phyloP scores from a whole-genome alignment of 2,329 filamentous ascomycete genomes.

The Epichloe typhina region DNA sequence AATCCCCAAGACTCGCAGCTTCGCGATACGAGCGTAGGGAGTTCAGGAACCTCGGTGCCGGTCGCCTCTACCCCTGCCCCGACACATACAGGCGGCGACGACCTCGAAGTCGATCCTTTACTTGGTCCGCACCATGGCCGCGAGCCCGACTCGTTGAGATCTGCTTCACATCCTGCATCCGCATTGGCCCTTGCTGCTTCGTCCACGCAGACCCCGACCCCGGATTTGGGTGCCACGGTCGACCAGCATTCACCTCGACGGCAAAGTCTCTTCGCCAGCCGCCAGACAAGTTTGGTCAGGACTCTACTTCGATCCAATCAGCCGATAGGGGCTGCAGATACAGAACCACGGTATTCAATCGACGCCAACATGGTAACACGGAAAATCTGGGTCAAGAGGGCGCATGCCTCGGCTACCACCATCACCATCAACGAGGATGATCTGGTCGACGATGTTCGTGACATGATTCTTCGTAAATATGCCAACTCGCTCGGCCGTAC shows the following conservation, averaged over 20 bases:
- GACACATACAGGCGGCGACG: slow-evolving; percentile 10
- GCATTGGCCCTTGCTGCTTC: slow-evolving; percentile 8
- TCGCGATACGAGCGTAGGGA: background rate
- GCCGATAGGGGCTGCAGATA: slow-evolving; percentile 9
- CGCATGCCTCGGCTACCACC: slow-evolving; percentile 72
- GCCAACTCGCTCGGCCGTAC: slow-evolving; percentile 78
- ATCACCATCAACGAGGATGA: slow-evolving; percentile 79
- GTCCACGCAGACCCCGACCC: background rate
- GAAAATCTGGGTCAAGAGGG: slow-evolving; percentile 92
- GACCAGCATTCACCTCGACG: slow-evolving; percentile 12
- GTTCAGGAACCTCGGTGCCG: slow-evolving; percentile 1
- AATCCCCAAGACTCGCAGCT: background rate
- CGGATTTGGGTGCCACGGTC: slow-evolving; percentile 11
- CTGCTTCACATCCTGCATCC: slow-evolving; percentile 13
- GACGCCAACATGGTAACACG: slow-evolving; percentile 46
- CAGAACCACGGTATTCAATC: slow-evolving; percentile 19
- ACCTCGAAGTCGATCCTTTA: slow-evolving; percentile 6
- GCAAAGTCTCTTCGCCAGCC: slow-evolving; percentile 25
- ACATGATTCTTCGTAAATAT: slow-evolving; percentile 87
- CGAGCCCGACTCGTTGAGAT: slow-evolving; percentile 15
- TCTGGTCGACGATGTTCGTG: slow-evolving; percentile 86
- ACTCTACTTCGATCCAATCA: slow-evolving; percentile 16
- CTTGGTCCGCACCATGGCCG: slow-evolving; percentile 9
- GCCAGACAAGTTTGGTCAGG: slow-evolving; percentile 20
- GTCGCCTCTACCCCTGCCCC: slow-evolving; percentile 7